These are phyloP conservation scores for Pseudevernia furfuracea DNA, from an alignment of 495 filamentous ascomycete species.

Conservation along the genomic window DNA sequence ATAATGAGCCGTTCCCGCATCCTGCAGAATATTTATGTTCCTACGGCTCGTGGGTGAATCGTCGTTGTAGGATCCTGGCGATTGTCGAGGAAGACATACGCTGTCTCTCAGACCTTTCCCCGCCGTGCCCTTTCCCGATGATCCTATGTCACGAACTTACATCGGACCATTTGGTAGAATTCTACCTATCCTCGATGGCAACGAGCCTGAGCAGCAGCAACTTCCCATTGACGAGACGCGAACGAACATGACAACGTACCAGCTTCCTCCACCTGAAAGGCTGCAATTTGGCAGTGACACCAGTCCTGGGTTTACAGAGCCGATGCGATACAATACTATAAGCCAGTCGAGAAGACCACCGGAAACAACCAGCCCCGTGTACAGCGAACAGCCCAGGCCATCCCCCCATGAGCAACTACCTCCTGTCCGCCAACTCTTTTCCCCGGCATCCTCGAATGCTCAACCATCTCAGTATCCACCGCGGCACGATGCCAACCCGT, in stretches of 20 bases:
- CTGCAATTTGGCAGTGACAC: constrained; percentile 41
- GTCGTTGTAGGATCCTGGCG: neutral
- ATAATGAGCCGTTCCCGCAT: constrained; percentile 1
- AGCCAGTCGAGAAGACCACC: constrained; percentile 16
- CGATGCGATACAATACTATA: constrained; percentile 29
- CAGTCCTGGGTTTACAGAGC: constrained; percentile 32
- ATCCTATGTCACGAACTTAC: constrained; percentile 40
- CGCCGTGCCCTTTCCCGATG: constrained; percentile 3
- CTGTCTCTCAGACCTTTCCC: constrained; percentile 2
- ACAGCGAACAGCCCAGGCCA: constrained; percentile 23
- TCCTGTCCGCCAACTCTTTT: constrained; percentile 43
- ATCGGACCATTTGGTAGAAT: constrained; percentile 45
- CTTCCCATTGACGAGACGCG: constrained; percentile 34
- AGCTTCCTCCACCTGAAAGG: constrained; percentile 44
- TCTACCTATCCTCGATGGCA: constrained; percentile 35
- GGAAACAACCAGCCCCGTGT: constrained; percentile 20
- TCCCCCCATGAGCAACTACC: constrained; percentile 36
- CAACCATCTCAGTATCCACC: constrained; percentile 19
- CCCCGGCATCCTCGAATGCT: constrained; percentile 31
- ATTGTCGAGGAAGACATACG: constrained; percentile 2
- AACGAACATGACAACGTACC: constrained; percentile 38
- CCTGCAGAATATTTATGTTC: neutral
- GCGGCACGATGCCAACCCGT: constrained; percentile 10
- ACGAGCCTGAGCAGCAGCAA: constrained; percentile 30
- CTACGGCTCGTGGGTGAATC: neutral